Evolutionary conservation across 176 grass and related monocot genomes (phyloP), one percentile per base, ranked within the genome.

Genomic region (Cymbopogon citratus): DNA sequence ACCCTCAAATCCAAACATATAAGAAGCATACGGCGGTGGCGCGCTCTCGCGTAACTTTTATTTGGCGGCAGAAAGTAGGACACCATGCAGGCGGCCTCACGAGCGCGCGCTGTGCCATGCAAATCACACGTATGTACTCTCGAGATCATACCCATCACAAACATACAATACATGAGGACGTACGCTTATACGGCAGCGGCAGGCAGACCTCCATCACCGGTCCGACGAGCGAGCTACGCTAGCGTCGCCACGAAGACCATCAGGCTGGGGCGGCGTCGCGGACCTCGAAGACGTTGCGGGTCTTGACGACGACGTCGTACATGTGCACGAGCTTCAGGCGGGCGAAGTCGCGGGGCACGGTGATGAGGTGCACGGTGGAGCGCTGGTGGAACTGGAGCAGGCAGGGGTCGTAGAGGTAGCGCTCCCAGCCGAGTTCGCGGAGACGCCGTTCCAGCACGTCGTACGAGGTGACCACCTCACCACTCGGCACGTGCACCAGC

Each of bases 301-400:
- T 96, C 85, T 96, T 96, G 76, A 96, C 90, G 73, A 92, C 90
- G 72, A 96, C 64, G 84, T 96, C 93, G 71, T 96, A 96, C 93
- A 96, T 96, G 93, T 96, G 87, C 24, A 90, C 83, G 28, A 90
- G 85, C 67, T 85, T 89, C 81, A 96, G 85, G 52, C 83, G 78
- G 31, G 80, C 18, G 83, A 96, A 96, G 84, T 92, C 87, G 34
- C 88, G 86, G 0, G 93, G 93, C 35, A 96, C 85, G 66, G 90
- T 87, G 76, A 96, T 96, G 73, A 96, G 84, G 91, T 96, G 90
- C 66, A 92, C 88, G 16, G 93, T 88, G 15, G 90, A 88, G 63
- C 83, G 86, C 85, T 92, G 85, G 83, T 96, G 93, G 73, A 92
- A 96, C 85, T 96, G 93, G 24, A 96, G 77, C 14, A 96, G 80